Base-by-base conservation (phyloP, 495 filamentous ascomycete species). In the Sphaerosporella brunnea region DNA sequence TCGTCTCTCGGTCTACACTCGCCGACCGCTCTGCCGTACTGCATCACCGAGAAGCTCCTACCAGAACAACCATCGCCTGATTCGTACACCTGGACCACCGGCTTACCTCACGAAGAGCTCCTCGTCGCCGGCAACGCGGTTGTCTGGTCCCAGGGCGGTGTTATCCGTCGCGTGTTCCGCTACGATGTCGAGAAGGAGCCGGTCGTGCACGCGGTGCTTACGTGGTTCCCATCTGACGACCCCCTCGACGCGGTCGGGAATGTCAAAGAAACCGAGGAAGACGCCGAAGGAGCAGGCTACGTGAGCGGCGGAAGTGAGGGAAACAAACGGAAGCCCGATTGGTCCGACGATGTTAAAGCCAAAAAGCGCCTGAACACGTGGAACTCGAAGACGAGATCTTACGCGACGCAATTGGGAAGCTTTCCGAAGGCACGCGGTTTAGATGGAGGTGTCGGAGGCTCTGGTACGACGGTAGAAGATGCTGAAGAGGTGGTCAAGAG, bases 1-100 rank as follows among this genome's bases (percentile, higher is more conserved):
- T 78, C 74, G 48, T 93, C 86, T 36, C 72, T 95, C 47, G 90
- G 90, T 54, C 68, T 93, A 53, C 87, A 94, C 64, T 74, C 79
- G 60, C 87, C 90, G 50, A 71, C 80, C 47, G 84, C 78, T 45
- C 69, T 96, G 34, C 75, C 74, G 25, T 88, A 85, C 65, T 77
- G 93, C 39, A 74, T 94, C 53, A 69, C 78, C 42, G 88, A 97
- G 61, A 72, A 74, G 19, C 72, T 94, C 2, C 68, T 96, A 0
- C 62, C 72, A 13, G 72, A 93, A 37, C 77, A 82, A 2, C 68
- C 74, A 5, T 66, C 74, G 3, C 63, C 71, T 26, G 65, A 74
- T 23, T 69, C 71, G 11, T 95, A 93, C 61, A 69, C 65, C 39
- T 99, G 88, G 86, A 48, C 53, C 2, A 48, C 51, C 64, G 79